Base-by-base conservation (phyloP, 805 yeast genomes). In the Ogataea trehalophila region DNA sequence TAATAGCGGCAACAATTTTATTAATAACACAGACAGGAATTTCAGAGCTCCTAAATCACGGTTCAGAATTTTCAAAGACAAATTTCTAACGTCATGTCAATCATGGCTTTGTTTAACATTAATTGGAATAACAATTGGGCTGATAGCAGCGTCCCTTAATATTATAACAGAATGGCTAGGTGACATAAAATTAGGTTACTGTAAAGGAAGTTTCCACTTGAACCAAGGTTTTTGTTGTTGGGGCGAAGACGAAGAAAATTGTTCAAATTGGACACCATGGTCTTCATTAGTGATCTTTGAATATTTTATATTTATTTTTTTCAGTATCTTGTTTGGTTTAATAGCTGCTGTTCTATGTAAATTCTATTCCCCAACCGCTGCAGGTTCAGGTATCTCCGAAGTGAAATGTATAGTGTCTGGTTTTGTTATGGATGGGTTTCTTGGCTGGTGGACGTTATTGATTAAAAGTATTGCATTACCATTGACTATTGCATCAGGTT, bases 311-410 rank as follows among this genome's bases (percentile, higher is more conserved):
- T 92, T 83, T 58, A 73, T 88, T 3, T 8, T 69, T 0, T 65
- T 83, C 1, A 85, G 95, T 5, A 67, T 82, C 0, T 15, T 70
- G 0, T 81, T 92, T 56, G 86, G 94, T 3, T 63, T 74, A 8
- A 54, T 74, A 11, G 83, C 96, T 1, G 88, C 92, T 0, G 61
- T 74, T 14, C 60, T 90, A 34, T 96, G 95, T 41, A 73, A 79
- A 54, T 63, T 64, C 14, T 81, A 80, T 55, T 91, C 96, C 0
- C 96, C 96, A 1, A 74, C 83, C 45, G 98, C 99, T 2, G 95
- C 98, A 1, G 99, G 99, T 0, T 87, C 96, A 6, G 99, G 99
- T 0, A 95, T 94, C 43, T 86, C 97, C 15, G 99, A 94, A 66
- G 92, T 94, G 62, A 94, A 95, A 67, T 87, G 94, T 62, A 90